Evolutionary conservation across 176 grass and related monocot genomes (phyloP), one percentile per base, ranked within the genome.

Genomic region (Oropetium thomaeum): DNA sequence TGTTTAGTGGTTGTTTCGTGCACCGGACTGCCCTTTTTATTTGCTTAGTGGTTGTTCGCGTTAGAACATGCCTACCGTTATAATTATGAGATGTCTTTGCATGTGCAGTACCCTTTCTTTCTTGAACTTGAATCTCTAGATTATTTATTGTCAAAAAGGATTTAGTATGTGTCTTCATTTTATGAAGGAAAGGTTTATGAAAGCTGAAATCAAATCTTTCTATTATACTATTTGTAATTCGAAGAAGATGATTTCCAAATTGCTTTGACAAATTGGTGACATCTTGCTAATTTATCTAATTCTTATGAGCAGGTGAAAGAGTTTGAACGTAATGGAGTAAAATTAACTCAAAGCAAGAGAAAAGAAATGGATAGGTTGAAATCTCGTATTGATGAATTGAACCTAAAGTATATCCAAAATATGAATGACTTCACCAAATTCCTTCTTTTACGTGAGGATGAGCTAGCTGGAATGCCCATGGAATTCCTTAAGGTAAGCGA

Each of bases 251-350:
- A 0, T 67, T 22, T 5, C 16, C 0, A 4, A 61, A 58, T 69
- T 59, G 13, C 33, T 84, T 73, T 42, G 75, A 9, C 54, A 38
- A 62, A 39, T 83, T 43, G 40, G 34, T 57, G 14, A 40, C 0
- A 19, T 43, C 8, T 81, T 73, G 58, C 35, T 89, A 28, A 96
- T 84, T 90, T 78, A 16, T 89, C 54, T 81, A 60, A 28, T 87
- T 79, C 62, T 87, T 79, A 23, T 94, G 67, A 86, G 82, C 89
- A 98, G 96, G 89, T 94, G 79, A 89, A 83, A 79, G 96, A 98
- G 79, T 93, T 91, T 80, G 96, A 98, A 74, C 86, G 87, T 22
- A 87, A 84, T 79, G 96, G 96, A 73, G 89, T 72, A 48, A 92
- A 82, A 61, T 69, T 98, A 81, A 83, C 79, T 61, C 79, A 79